phyloP scores from a whole-genome alignment of 2,329 filamentous ascomycete genomes.

The Cladosporium sp. region DNA sequence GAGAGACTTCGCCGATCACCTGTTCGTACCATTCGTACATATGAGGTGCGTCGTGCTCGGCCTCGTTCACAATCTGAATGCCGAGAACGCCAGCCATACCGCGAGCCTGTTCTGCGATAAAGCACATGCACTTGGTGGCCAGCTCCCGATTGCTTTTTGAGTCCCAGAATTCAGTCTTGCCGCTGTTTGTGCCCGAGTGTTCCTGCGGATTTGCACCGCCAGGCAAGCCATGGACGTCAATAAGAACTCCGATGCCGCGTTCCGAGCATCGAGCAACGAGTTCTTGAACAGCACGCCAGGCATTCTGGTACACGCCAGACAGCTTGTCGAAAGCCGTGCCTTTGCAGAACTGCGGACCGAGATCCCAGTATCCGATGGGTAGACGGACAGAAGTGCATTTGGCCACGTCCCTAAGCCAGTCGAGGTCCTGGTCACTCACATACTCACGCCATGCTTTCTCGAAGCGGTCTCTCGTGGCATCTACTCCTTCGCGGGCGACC shows the following conservation, averaged over 20 bases:
- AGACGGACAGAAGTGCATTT: slow-evolving; percentile 56
- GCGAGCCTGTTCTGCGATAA: slow-evolving; percentile 47
- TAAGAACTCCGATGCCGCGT: slow-evolving; percentile 52
- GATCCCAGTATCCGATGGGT: slow-evolving; percentile 57
- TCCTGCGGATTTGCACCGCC: slow-evolving; percentile 54
- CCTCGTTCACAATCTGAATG: slow-evolving; percentile 57
- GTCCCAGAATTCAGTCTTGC: slow-evolving; percentile 50
- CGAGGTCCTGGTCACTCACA: slow-evolving; percentile 48
- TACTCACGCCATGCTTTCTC: slow-evolving; percentile 52
- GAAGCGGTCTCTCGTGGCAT: slow-evolving; percentile 47
- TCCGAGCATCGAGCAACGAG: slow-evolving; percentile 44
- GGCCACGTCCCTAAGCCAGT: slow-evolving; percentile 50
- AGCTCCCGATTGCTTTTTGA: slow-evolving; percentile 41
- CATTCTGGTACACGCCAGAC: slow-evolving; percentile 47
- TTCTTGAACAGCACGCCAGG: slow-evolving; percentile 49
- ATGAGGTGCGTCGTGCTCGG: slow-evolving; percentile 43
- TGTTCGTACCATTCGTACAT: slow-evolving; percentile 58
- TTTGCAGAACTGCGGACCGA: slow-evolving; percentile 48
- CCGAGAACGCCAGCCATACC: slow-evolving; percentile 48
- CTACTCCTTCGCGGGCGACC: slow-evolving; percentile 45
- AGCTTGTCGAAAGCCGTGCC: slow-evolving; percentile 51
- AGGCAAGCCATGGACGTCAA: slow-evolving; percentile 57
- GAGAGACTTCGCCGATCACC: slow-evolving; percentile 43
- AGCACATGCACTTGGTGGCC: slow-evolving; percentile 46
- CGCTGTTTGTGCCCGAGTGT: slow-evolving; percentile 53